phyloP scores from a whole-genome alignment of 1,139 yeast species.

The Lodderomyces orthopsilosis region DNA sequence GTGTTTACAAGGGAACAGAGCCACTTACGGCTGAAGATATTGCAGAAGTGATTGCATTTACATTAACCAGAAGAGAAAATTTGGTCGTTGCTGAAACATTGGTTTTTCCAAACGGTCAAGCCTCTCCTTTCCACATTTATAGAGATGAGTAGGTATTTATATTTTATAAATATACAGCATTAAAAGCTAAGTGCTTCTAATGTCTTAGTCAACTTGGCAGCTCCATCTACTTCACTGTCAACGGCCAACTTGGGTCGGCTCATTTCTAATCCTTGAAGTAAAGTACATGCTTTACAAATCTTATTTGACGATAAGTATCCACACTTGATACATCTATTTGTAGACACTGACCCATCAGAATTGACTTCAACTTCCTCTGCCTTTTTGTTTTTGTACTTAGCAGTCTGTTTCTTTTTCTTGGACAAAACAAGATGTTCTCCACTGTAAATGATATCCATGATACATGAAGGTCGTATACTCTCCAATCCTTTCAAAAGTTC shows the following conservation, averaged over 20 bases:
- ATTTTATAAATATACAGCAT: conserved; percentile 1
- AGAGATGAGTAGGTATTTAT: neutral
- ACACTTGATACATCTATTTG: conserved; percentile 80
- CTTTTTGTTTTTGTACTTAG: conserved; percentile 29
- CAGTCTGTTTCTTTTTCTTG: conserved; percentile 40
- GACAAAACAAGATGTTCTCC: conserved; percentile 82
- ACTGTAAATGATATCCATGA: conserved; percentile 88
- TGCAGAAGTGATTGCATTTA: conserved; percentile 50
- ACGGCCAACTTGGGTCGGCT: conserved; percentile 61
- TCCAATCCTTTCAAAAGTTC: conserved; percentile 87
- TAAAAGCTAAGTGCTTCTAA: conserved; percentile 65
- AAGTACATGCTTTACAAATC: conserved; percentile 90
- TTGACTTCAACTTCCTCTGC: conserved; percentile 49
- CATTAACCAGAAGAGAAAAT: conserved; percentile 46
- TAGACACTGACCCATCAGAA: conserved; percentile 60
- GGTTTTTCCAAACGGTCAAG: conserved; percentile 50
- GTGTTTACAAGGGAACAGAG: conserved; percentile 44
- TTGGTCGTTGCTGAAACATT: conserved; percentile 52
- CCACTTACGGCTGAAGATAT: conserved; percentile 49
- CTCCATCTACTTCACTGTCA: conserved; percentile 59
- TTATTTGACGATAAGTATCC: conserved; percentile 87
- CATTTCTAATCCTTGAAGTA: conserved; percentile 79
- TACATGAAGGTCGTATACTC: conserved; percentile 87
- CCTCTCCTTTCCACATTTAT: conserved; percentile 47
- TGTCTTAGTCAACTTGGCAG: conserved; percentile 65